Base-by-base conservation (phyloP, 129 eudicot species). In the Scalesia atractyloides region DNA sequence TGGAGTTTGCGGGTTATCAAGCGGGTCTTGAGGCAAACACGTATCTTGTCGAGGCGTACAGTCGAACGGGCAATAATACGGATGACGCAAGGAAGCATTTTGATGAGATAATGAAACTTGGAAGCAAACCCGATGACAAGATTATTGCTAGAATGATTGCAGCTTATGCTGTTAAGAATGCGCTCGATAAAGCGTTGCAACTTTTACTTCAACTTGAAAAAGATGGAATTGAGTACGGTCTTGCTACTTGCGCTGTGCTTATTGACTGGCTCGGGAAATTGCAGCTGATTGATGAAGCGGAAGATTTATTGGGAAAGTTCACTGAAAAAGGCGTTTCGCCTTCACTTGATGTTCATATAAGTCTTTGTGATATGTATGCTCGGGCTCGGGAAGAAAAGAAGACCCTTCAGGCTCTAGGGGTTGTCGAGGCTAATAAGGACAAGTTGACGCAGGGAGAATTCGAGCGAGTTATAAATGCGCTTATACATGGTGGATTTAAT, bases 301-400 rank as follows among this genome's bases (percentile, higher is more conserved):
- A 95, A 79, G 89, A 77, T 17, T 2, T 95, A 26, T 43, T 90
- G 78, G 84, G 82, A 4, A 95, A 82, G 79, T 82, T 95, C 39
- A 53, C 85, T 20, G 80, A 83, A 72, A 77, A 44, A 46, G 89
- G 91, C 24, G 90, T 90, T 84, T 82, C 85, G 41, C 94, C 97
- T 72, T 82, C 97, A 1, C 17, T 84, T 15, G 82, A 71, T 69
- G 80, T 95, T 51, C 95, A 90, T 34, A 26, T 95, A 58, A 86
- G 97, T 69, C 91, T 95, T 43, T 95, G 94, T 80, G 88, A 82
- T 66, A 91, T 91, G 97, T 91, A 95, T 59, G 33, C 89, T 3
- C 82, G 75, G 67, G 88, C 82, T 14, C 73, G 83, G 7, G 64
- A 24, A 14, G 95, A 90, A 80, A 91, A 88, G 78, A 95, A 88